phyloP scores from a whole-genome alignment of 2,329 filamentous ascomycete species.

The Cryphonectria carpinicola region DNA sequence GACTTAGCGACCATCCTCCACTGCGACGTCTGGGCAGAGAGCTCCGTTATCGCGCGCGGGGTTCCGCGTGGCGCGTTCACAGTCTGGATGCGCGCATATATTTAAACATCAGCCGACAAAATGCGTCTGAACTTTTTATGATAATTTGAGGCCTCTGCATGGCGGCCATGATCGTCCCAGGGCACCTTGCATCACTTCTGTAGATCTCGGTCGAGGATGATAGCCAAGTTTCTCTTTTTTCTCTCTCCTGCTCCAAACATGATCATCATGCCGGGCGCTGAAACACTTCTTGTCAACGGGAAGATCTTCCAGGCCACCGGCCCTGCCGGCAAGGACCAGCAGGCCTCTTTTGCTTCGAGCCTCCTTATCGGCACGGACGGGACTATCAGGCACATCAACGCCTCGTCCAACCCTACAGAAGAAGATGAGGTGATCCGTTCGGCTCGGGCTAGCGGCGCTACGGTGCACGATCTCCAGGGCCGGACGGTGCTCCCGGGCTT shows the following conservation, averaged over 20 bases:
- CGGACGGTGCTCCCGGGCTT: constrained; percentile 56
- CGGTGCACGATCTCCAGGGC: constrained; percentile 42
- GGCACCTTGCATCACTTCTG: background rate
- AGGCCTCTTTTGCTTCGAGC: constrained; percentile 41
- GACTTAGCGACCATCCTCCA: background rate
- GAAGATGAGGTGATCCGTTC: constrained; percentile 32
- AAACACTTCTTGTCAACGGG: constrained; percentile 49
- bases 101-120: background rate
- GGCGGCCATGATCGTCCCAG: background rate
- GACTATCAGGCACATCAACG: constrained; percentile 43
- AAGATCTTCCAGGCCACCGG: constrained; percentile 47
- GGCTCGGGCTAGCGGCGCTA: constrained; percentile 34
- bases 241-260: background rate
- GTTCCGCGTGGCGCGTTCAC: background rate
- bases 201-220: background rate
- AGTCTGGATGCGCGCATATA: background rate
- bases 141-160: background rate
- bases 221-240: background rate
- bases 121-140: background rate
- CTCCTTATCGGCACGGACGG: constrained; percentile 41
- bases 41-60: constrained; percentile 25
- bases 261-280: constrained; percentile 11
- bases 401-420: constrained; percentile 34
- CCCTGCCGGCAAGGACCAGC: constrained; percentile 32
- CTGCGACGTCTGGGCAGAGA: background rate